Evolutionary conservation across 768 basidiomycete species (phyloP).

Genomic region (Tylopilus felleus): DNA sequence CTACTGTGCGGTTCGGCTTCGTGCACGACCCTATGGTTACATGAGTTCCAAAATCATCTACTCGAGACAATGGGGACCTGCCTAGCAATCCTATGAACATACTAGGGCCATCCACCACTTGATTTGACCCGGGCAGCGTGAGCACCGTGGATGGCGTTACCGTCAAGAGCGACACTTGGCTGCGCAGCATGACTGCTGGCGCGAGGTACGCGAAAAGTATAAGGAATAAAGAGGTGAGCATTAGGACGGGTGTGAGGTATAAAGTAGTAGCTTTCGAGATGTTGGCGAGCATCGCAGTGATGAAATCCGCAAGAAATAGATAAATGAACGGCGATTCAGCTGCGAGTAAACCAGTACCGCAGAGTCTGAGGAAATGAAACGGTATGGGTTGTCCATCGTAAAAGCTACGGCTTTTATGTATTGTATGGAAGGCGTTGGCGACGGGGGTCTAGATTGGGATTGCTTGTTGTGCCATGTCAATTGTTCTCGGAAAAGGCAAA

Average conservation of each 20-base stretch:
- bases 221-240: slow-evolving; percentile 63
- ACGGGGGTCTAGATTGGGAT: background rate
- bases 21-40: slow-evolving; percentile 61
- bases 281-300: slow-evolving; percentile 56
- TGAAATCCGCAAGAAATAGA: background rate
- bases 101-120: slow-evolving; percentile 60
- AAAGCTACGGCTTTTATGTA: slow-evolving; percentile 16
- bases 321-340: slow-evolving; percentile 10
- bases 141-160: slow-evolving; percentile 55
- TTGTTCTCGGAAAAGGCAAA: slow-evolving; percentile 17
- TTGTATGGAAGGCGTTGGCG: background rate
- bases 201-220: slow-evolving; percentile 67
- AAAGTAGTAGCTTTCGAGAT: slow-evolving; percentile 66
- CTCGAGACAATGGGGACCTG: slow-evolving; percentile 24
- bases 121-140: slow-evolving; percentile 32
- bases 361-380: slow-evolving; percentile 2
- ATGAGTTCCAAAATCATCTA: background rate
- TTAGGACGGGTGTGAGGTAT: slow-evolving; percentile 64
- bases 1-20: slow-evolving; percentile 44
- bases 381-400: slow-evolving; percentile 1
- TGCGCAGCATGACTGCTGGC: slow-evolving; percentile 56
- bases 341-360: slow-evolving; percentile 26
- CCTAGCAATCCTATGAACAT: slow-evolving; percentile 66
- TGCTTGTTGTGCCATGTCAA: slow-evolving; percentile 10
- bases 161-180: slow-evolving; percentile 60